Base-by-base conservation (phyloP, 768 basidiomycete species). In the Mrakia frigida region DNA sequence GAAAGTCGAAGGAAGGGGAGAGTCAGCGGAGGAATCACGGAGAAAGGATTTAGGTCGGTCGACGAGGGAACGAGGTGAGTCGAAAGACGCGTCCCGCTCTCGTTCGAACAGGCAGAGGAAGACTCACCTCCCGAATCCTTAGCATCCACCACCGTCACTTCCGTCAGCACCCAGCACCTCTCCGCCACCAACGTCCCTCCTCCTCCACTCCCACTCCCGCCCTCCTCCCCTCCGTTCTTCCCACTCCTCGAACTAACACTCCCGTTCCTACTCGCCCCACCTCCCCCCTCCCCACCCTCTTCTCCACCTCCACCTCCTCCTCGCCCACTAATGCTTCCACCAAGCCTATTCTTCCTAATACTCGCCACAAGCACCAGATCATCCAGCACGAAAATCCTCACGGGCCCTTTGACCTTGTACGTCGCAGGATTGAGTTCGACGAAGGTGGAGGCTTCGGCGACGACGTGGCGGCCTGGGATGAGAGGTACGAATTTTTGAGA, bases 401-500 rank as follows among this genome's bases (percentile, higher is more conserved):
- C 94, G 59, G 89, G 88, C 73, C 92, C 91, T 69, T 92, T 89
- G 41, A 92, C 87, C 84, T 93, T 96, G 87, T 98, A 98, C 0
- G 96, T 99, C 5, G 97, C 96, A 2, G 94, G 88, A 79, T 98
- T 95, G 63, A 99, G 86, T 73, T 92, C 89, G 75, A 89, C 87
- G 56, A 98, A 89, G 23, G 89, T 88, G 67, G 93, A 90, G 79
- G 92, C 88, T 82, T 98, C 95, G 31, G 89, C 86, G 52, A 98
- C 88, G 77, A 98, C 89, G 81, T 98, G 97, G 74, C 97, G 87
- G 23, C 95, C 95, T 16, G 94, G 91, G 0, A 90, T 91, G 18
- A 92, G 89, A 0, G 96, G 95, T 0, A 94, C 90, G 82, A 95
- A 96, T 83, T 98, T 98, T 79, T 94, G 90, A 0, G 94, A 92